Conservation (phyloP, 352 stramenopile species). For the Saprolegnia diclina region DNA sequence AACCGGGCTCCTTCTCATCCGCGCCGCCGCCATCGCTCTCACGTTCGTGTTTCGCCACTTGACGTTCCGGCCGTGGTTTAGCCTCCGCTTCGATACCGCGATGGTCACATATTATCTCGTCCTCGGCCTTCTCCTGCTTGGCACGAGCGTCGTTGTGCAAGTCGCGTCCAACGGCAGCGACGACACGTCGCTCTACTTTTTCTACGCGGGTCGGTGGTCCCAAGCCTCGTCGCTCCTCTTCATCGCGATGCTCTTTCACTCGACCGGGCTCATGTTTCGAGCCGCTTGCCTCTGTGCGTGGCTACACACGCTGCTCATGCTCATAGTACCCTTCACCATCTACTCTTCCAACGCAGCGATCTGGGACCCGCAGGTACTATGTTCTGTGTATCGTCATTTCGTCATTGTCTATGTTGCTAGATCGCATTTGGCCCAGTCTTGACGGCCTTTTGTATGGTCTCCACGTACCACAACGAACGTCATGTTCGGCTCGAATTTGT, state of each 20-base stretch:
- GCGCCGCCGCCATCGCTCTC: conserved; percentile 36
- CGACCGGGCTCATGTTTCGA: conserved; percentile 65
- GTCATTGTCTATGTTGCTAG: conserved; percentile 43
- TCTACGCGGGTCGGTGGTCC: conserved; percentile 22
- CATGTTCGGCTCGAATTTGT: conserved; percentile 64
- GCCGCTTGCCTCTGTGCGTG: conserved; percentile 43
- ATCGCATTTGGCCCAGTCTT: conserved; percentile 45
- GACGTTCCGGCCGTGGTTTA: conserved; percentile 44
- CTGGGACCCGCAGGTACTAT: conserved; percentile 23
- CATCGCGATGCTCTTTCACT: conserved; percentile 52
- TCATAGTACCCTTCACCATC: conserved; percentile 45
- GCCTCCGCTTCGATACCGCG: conserved; percentile 42
- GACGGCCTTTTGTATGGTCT: conserved; percentile 61
- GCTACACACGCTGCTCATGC: conserved; percentile 44
- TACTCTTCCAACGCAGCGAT: conserved; percentile 21
- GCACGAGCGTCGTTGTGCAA: conserved; percentile 5
- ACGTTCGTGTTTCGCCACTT: conserved; percentile 40
- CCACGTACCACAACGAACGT: conserved; percentile 56
- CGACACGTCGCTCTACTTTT: conserved; percentile 23
- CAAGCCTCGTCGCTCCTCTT: conserved; percentile 50
- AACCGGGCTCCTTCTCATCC: conserved; percentile 40
- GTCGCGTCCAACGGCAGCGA: conserved; percentile 4
- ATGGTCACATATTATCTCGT: conserved; percentile 49
- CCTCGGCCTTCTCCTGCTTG: conserved; percentile 23
- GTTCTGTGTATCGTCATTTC: no score